Percentiles rank a stretch among this genome's conserved stretches.
phyloP scores from a whole-genome alignment of 192 early-diverging fungal genomes.

The Coemansia sp. region DNA sequence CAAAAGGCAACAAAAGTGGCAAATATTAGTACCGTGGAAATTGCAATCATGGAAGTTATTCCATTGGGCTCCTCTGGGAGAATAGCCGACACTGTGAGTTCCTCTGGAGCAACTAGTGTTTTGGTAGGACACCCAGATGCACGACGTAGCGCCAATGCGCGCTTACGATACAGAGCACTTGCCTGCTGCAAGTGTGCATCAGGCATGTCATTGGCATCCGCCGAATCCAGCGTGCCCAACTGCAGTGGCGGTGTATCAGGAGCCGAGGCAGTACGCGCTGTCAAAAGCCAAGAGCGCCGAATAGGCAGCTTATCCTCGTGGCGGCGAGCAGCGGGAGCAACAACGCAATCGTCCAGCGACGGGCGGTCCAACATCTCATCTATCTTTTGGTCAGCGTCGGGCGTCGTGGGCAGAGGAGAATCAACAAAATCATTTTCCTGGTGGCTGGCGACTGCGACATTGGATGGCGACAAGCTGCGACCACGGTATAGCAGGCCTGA shows the following conservation, averaged over 20 bases:
- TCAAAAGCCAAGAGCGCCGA: background rate
- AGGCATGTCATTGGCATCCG: background rate
- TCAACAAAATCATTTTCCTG: background rate
- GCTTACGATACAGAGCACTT: conserved; percentile 31
- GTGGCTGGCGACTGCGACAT: background rate
- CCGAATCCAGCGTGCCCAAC: background rate
- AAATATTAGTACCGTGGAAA: conserved; percentile 51
- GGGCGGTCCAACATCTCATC: background rate
- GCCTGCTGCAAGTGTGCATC: background rate
- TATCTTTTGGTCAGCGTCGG: background rate
- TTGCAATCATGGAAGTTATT: conserved; percentile 52
- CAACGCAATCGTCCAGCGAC: background rate
- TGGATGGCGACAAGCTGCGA: background rate
- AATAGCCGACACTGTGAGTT: conserved; percentile 24
- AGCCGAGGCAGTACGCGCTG: background rate
- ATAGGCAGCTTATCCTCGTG: background rate
- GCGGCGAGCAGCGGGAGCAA: background rate
- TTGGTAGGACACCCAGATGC: conserved; percentile 26
- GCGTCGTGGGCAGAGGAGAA: conserved; percentile 1
- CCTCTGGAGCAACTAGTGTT: conserved; percentile 29
- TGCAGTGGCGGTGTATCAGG: background rate
- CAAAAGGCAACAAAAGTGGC: conserved; percentile 54
- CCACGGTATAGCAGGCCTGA: conserved; percentile 21
- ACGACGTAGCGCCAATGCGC: conserved; percentile 35
- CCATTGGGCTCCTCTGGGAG: conserved; percentile 34